Evolutionary conservation across 768 basidiomycete species (phyloP), one percentile per base, ranked within the genome.

Genomic region (Tylopilus sp.): DNA sequence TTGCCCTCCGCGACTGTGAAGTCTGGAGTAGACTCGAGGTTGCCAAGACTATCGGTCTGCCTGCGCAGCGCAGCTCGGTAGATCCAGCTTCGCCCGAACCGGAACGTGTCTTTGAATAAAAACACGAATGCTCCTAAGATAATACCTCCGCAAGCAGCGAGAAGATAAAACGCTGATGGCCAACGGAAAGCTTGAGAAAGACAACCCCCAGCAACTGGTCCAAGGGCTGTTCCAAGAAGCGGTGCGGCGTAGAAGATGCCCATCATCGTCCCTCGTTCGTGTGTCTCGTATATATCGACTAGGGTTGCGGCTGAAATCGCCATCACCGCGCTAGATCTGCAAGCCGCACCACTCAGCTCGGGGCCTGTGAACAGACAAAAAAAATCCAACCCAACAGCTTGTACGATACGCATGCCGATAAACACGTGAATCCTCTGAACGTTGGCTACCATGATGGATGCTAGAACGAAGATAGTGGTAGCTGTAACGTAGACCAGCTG

Each of bases 81-180:
- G 3, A 83, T 81, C 22, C 88, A 70, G 49, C 91, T 94, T 40
- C 94, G 85, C 62, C 93, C 89, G 50, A 78, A 73, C 17, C 92
- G 80, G 72, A 89, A 95, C 1, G 91, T 91, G 62, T 95, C 92
- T 53, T 80, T 81, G 74, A 93, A 89, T 63, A 86, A 73, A 22
- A 85, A 67, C 30, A 86, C 50, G 67, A 91, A 89, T 19, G 76
- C 70, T 34, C 82, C 40, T 46, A 82, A 73, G 46, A 78, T 79
- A 30, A 76, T 26, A 2, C 82, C 83, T 10, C 80, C 80, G 50
- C 86, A 76, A 29, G 84, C 83, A 1, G 80, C 74, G 22, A 93
- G 78, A 66, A 94, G 91, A 80, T 89, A 95, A 66, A 95, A 92
- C 1, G 83, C 81, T 9, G 85, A 82, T 33, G 89, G 79, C 93